Evolutionary conservation across 371 early-diverging fungal genomes (phyloP).

Genomic region (Syncephalis plumigaleata): DNA sequence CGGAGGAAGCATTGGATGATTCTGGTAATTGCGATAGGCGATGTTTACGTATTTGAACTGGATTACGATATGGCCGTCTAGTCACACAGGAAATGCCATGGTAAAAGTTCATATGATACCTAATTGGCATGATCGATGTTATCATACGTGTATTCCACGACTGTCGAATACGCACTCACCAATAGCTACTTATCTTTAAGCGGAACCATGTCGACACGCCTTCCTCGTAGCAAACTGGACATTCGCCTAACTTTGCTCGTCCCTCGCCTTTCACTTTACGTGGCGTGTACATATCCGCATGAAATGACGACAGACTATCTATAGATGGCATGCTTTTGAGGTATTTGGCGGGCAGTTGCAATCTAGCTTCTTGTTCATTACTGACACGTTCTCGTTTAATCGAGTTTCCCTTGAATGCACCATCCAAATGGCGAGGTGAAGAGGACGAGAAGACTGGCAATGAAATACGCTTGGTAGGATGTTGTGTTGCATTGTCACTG

Average conservation of each 20-base stretch:
- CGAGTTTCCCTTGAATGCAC: too few relatives aligned
- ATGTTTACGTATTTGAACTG: not conserved
- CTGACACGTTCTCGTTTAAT: too few relatives aligned
- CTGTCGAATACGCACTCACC: constrained; percentile 4
- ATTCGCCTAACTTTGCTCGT: constrained; percentile 5
- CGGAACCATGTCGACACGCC: constrained; percentile 5
- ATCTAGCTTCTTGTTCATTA: too few relatives aligned
- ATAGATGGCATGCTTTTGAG: too few relatives aligned
- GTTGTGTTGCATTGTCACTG: too few relatives aligned
- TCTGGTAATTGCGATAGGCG: not conserved
- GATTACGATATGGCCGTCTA: not conserved
- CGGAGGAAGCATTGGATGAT: not conserved
- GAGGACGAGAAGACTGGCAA: too few relatives aligned
- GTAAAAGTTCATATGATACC: constrained; percentile 3
- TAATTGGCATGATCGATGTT: not conserved
- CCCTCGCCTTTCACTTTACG: constrained; percentile 5
- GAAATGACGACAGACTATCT: too few relatives aligned
- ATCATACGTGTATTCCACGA: not conserved
- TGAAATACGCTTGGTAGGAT: too few relatives aligned
- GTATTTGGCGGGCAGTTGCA: too few relatives aligned
- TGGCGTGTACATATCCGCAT: constrained; percentile 8
- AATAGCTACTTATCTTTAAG: constrained; percentile 4
- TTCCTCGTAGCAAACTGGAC: constrained; percentile 6
- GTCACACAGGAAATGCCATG: constrained; percentile 9
- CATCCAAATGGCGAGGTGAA: too few relatives aligned